Percentiles rank a stretch among this genome's conserved stretches.
These are phyloP conservation scores for Citrus mangshanensis DNA, from an alignment of 345 rosid genomes.

Conservation along the genomic window DNA sequence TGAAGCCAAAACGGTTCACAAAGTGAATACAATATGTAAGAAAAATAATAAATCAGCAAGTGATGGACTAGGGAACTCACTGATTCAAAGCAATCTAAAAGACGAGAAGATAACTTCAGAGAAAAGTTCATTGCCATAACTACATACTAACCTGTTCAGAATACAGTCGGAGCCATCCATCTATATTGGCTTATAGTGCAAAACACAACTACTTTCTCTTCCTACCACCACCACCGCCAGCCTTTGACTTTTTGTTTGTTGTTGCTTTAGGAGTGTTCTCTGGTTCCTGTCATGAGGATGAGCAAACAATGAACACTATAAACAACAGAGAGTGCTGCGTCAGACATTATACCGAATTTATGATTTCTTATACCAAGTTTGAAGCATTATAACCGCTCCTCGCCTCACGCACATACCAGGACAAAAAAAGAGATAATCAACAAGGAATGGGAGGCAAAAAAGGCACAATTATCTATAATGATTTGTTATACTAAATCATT, in stretches of 20 bases:
- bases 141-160: slow-evolving; percentile 9
- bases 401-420: background rate
- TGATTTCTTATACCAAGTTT: background rate
- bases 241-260: slow-evolving; percentile 59
- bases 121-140: background rate
- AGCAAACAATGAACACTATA: slow-evolving; percentile 8
- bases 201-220: slow-evolving; percentile 47
- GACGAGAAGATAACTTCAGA: background rate
- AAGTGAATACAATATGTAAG: background rate
- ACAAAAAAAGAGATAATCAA: background rate
- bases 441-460: background rate
- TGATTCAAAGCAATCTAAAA: background rate
- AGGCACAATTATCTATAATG: background rate
- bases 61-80: background rate
- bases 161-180: background rate
- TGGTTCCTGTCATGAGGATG: slow-evolving; percentile 44
- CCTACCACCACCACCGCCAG: slow-evolving; percentile 55
- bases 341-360: background rate
- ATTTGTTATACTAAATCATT: background rate
- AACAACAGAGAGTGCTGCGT: background rate
- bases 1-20: background rate
- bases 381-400: background rate
- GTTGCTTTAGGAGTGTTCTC: slow-evolving; percentile 39
- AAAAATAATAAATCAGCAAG: background rate
- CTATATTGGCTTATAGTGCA: background rate